These are phyloP conservation scores for Vitellaria paradoxa DNA, from an alignment of 179 eudicot species.

Conservation along the genomic window DNA sequence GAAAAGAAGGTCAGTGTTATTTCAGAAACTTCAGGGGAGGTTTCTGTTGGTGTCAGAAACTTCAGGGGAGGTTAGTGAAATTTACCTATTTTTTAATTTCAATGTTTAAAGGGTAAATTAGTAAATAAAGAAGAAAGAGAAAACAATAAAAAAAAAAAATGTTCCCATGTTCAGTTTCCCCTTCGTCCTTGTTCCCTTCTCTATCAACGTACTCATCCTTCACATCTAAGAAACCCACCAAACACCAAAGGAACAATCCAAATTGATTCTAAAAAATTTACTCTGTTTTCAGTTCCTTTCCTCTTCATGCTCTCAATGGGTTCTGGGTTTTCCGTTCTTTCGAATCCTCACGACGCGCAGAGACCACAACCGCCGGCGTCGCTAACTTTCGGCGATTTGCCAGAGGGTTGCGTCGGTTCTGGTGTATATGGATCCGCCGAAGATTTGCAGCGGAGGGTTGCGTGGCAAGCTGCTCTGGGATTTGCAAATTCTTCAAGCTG, in stretches of 20 bases:
- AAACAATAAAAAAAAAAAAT: too few species aligned
- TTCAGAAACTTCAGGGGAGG: too few species aligned
- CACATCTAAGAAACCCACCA: neutral
- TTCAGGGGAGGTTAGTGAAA: too few species aligned
- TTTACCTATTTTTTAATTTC: too few species aligned
- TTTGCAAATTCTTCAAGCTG: slow-evolving; percentile 48
- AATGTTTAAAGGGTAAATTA: too few species aligned
- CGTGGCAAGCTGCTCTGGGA: too few species aligned
- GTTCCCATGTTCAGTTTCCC: too few species aligned
- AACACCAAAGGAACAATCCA: neutral
- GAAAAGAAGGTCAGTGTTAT: too few species aligned
- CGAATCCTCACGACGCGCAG: too few species aligned
- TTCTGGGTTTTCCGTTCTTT: slow-evolving; percentile 23
- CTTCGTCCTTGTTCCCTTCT: neutral
- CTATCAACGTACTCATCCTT: neutral
- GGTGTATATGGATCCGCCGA: slow-evolving; percentile 53
- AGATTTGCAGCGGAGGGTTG: slow-evolving; percentile 72
- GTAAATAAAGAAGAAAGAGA: too few species aligned
- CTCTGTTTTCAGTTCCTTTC: too few species aligned
- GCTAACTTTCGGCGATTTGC: slow-evolving; percentile 69
- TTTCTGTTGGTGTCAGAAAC: too few species aligned
- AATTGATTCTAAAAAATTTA: neutral
- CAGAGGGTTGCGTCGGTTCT: slow-evolving; percentile 70
- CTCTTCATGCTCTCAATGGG: slow-evolving; percentile 26
- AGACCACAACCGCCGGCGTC: slow-evolving; percentile 17